Percentiles rank a stretch among this genome's conserved stretches.
These are phyloP conservation scores for Moelleriella libera DNA, from an alignment of 2,329 filamentous ascomycete species.

Conservation along the genomic window DNA sequence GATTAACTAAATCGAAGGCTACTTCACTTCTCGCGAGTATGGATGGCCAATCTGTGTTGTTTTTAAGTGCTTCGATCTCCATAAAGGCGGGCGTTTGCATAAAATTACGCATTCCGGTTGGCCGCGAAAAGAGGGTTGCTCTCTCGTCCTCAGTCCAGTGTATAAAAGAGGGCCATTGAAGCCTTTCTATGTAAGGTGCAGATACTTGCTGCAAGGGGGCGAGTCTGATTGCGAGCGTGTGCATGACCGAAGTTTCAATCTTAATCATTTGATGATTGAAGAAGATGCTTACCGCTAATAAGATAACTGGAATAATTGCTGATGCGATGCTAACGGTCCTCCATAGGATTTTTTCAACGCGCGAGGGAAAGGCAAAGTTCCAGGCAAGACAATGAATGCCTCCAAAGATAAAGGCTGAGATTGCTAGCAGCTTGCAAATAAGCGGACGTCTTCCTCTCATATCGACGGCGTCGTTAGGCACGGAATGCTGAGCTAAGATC, in stretches of 20 bases:
- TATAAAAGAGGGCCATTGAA: background rate
- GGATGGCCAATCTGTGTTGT: too few relatives aligned
- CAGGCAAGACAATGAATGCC: background rate
- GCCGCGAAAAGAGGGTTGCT: too few relatives aligned
- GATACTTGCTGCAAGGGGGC: background rate
- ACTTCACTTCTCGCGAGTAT: too few relatives aligned
- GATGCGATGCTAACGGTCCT: background rate
- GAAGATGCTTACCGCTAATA: background rate
- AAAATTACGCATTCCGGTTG: too few relatives aligned
- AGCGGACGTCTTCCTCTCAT: background rate
- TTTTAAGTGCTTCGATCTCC: too few relatives aligned
- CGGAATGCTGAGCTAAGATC: background rate
- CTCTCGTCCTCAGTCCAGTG: background rate
- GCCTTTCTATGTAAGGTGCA: background rate
- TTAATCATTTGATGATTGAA: background rate
- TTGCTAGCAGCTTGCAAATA: background rate
- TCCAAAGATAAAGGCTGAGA: background rate
- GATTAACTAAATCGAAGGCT: too few relatives aligned
- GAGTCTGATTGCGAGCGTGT: background rate
- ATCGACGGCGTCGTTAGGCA: background rate
- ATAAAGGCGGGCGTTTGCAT: too few relatives aligned
- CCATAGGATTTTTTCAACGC: background rate
- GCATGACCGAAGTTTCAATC: background rate
- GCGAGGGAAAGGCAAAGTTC: background rate
- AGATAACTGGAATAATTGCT: background rate